Evolutionary conservation across 202 grass and related monocot genomes (phyloP), one percentile per base, ranked within the genome.

Genomic region (Digitaria exilis): DNA sequence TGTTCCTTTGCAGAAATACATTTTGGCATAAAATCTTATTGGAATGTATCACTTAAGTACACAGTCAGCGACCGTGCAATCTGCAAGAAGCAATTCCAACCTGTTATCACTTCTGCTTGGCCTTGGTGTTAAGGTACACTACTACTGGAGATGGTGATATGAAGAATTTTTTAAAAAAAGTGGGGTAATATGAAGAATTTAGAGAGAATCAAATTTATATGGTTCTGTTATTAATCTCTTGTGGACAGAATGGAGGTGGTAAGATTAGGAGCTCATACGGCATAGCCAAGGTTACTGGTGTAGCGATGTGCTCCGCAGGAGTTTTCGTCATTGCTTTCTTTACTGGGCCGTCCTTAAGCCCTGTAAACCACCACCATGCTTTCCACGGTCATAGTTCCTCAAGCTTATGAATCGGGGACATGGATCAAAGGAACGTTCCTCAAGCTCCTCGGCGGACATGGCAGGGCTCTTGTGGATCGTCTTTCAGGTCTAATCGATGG

Each of bases 371-470:
- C 32, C 87, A 87, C 63, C 82, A 24, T 5, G 55, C 29, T 11
- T 75, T 87, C 19, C 54, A 15, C 17, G 34, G 34, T n/a, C 34
- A 41, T 3, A 5, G 9, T 41, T 39, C 8, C n/a, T 45, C 12
- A 45, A 73, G 83, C 32, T 7, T 2, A 22, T 1, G 34, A 13
- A 18, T 4, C 18, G 9, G 9, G 0, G 24, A 64, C 58, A 13
- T 94, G 92, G 92, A 78, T 92, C 35, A 83, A 90, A 82, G 92
- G 92, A 51, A 84, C 89, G 25, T 85, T 92, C 35, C 87, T 94
- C 5, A 74, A 90, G 19, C 41, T 94, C 48, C 63, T 87, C n/a
- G 67, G 87, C 7, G 85, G n/a, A 75, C 79, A 46, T 43, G 0
- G 31, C 79, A 31, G 85, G 64, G 69, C 86, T 84, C 9, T n/a